These are phyloP conservation scores for Quercus parvula DNA, from an alignment of 306 rosid genomes.

Conservation along the genomic window DNA sequence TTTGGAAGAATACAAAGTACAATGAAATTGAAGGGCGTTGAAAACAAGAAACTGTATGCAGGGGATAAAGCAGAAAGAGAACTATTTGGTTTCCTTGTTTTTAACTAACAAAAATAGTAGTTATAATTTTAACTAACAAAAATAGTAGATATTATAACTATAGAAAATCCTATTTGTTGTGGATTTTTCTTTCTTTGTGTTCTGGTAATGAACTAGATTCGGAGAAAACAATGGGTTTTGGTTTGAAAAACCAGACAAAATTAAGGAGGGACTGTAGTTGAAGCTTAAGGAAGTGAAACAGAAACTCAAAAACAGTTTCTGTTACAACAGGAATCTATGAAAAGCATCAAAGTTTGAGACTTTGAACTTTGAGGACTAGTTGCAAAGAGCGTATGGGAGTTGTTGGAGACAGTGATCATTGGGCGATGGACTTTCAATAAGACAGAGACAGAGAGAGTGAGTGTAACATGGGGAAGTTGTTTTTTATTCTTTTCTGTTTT, in stretches of 20 bases:
- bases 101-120: neutral
- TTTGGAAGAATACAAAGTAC: neutral
- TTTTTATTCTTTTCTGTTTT: neutral
- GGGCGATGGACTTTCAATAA: neutral
- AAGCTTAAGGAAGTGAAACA: neutral
- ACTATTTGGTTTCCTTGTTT: neutral
- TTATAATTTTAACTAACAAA: neutral
- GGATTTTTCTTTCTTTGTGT: neutral
- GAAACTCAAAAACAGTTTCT: neutral
- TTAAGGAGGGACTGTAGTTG: neutral
- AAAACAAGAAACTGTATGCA: constrained; percentile 21
- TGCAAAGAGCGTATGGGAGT: neutral
- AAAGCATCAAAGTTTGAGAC: neutral
- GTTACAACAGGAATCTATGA: neutral
- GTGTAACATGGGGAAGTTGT: neutral
- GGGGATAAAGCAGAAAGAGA: constrained; percentile 29
- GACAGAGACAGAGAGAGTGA: neutral
- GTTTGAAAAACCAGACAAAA: neutral
- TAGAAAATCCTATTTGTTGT: neutral
- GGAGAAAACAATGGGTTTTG: neutral
- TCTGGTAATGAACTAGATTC: neutral
- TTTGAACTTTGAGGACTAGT: neutral
- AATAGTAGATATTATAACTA: neutral
- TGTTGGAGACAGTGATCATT: neutral
- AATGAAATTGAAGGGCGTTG: constrained; percentile 15